These are phyloP conservation scores for Tricholoma terreum DNA, from an alignment of 768 basidiomycete genomes.

Conservation along the genomic window DNA sequence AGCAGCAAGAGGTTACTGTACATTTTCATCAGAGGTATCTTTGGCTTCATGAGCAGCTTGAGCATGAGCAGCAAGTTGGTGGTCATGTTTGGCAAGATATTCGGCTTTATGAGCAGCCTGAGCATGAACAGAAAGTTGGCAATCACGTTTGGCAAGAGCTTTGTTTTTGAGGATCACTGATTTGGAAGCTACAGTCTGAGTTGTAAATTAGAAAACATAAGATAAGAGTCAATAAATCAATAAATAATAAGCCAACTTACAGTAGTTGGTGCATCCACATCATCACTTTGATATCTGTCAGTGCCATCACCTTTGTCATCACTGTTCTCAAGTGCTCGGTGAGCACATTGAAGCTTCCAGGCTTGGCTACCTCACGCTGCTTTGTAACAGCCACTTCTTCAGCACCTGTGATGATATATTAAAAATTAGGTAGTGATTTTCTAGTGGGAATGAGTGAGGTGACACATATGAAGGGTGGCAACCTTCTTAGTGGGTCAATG, in stretches of 20 bases:
- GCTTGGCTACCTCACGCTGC: not conserved
- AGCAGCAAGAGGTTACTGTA: not conserved
- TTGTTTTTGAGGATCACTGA: conserved; percentile 1
- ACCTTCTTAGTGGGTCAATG: not conserved
- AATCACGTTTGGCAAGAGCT: conserved; percentile 7
- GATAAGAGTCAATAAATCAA: not conserved
- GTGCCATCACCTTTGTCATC: not conserved
- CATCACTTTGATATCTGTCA: not conserved
- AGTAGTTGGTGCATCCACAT: not conserved
- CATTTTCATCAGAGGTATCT: not conserved
- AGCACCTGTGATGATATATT: not conserved
- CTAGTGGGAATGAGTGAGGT: not conserved
- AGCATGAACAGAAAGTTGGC: not conserved
- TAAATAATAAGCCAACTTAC: not conserved
- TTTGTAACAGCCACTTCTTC: not conserved
- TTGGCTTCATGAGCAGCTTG: not conserved
- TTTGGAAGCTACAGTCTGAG: not conserved
- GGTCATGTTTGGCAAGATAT: conserved; percentile 4
- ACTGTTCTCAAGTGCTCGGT: not conserved
- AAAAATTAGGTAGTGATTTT: not conserved
- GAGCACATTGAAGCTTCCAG: not conserved
- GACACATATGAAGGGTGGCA: not conserved
- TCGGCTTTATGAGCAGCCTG: not conserved
- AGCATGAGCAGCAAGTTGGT: not conserved
- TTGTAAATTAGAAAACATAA: not conserved